Percentiles rank a stretch among this genome's conserved stretches.
Conservation (phyloP, 768 basidiomycete species). For the Dictyophora rubrovolvata region DNA sequence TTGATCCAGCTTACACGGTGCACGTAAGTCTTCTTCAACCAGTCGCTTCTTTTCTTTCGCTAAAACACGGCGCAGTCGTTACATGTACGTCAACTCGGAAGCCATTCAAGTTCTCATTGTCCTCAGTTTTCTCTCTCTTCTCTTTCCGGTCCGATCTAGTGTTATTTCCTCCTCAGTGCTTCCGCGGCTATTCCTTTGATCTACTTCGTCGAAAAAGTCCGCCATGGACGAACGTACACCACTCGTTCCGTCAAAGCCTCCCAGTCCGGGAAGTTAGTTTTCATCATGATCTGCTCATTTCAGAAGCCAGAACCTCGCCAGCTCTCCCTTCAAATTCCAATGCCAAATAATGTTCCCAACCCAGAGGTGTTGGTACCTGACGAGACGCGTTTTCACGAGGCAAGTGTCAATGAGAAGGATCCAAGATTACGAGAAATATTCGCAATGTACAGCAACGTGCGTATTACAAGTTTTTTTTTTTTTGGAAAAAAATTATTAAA, state of each 20-base stretch:
- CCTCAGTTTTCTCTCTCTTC: neutral
- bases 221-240: conserved; percentile 64
- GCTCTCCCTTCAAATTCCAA: conserved; percentile 54
- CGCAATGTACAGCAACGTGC: conserved; percentile 20
- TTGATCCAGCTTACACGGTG: conserved; percentile 50
- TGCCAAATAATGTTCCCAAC: conserved; percentile 43
- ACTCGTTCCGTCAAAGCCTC: conserved; percentile 47
- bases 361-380: conserved; percentile 32
- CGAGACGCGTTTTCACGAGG: conserved; percentile 52
- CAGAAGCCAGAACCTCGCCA: conserved; percentile 73
- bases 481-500: neutral
- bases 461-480: conserved; percentile 1
- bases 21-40: conserved; percentile 45
- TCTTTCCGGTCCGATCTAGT: conserved; percentile 32
- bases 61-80: conserved; percentile 37
- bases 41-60: neutral
- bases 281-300: conserved; percentile 72
- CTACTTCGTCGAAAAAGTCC: conserved; percentile 67
- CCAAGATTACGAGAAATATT: conserved; percentile 21
- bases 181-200: conserved; percentile 65
- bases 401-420: conserved; percentile 18
- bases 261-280: conserved; percentile 41
- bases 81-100: conserved; percentile 40
- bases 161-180: conserved; percentile 72
- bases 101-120: neutral